These are phyloP conservation scores for Turritis glabra DNA, from an alignment of 345 rosid species.

Conservation along the genomic window DNA sequence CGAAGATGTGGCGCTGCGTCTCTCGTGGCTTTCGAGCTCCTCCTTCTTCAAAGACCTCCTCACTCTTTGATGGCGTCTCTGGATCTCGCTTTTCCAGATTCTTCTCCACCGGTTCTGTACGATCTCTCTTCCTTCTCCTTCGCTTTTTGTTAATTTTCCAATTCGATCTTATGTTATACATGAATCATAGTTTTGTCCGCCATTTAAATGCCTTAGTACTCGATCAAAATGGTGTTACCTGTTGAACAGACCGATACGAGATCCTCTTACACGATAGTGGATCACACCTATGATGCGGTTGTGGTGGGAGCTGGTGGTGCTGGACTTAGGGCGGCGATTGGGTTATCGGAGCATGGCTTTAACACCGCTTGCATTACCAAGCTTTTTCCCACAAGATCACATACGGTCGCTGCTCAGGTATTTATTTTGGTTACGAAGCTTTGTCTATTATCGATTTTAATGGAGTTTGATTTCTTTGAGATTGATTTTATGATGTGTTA, in stretches of 20 bases:
- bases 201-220: not conserved
- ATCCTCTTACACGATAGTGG: conserved; percentile 79
- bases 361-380: conserved; percentile 98
- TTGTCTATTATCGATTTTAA: not conserved
- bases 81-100: conserved; percentile 74
- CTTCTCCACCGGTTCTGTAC: conserved; percentile 75
- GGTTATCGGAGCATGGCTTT: conserved; percentile 98
- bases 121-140: conserved; percentile 25
- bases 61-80: conserved; percentile 39
- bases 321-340: conserved; percentile 93
- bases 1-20: conserved; percentile 96
- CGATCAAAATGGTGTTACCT: conserved; percentile 19
- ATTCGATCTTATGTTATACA: conserved; percentile 8
- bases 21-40: conserved; percentile 78
- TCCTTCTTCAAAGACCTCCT: conserved; percentile 49
- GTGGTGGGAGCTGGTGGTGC: conserved; percentile 99
- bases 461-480: conserved; percentile 25
- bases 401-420: conserved; percentile 99
- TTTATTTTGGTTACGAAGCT: not conserved
- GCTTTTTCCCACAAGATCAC: conserved; percentile 96
- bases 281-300: conserved; percentile 94
- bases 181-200: conserved; percentile 13
- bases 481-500: conserved; percentile 13
- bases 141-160: not conserved
- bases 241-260: conserved; percentile 46